Conservation (phyloP, 495 filamentous ascomycete genomes). For the Xylaria intraflava region DNA sequence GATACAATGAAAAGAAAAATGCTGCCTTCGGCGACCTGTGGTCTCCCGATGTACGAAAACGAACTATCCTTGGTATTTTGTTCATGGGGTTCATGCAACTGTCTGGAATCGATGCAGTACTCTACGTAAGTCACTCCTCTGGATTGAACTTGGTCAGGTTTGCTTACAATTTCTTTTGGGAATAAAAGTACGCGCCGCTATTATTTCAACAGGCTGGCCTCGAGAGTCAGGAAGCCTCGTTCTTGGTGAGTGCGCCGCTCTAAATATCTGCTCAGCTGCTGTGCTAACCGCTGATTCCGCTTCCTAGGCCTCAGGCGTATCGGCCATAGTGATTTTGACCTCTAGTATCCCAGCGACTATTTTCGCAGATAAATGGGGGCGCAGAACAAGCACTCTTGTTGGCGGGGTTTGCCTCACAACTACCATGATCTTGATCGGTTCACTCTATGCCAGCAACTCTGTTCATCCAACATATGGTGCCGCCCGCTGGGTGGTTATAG, state of each 20-base stretch:
- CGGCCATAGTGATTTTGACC: slow-evolving; percentile 43
- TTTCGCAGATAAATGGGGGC: slow-evolving; percentile 57
- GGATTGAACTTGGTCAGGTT: neutral
- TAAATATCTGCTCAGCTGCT: neutral
- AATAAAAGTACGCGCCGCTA: slow-evolving; percentile 43
- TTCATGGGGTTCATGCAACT: slow-evolving; percentile 45
- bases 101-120: slow-evolving; percentile 46
- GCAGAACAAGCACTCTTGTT: slow-evolving; percentile 48
- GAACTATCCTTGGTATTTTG: slow-evolving; percentile 26
- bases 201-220: slow-evolving; percentile 49
- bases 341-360: slow-evolving; percentile 46
- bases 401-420: slow-evolving; percentile 43
- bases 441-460: slow-evolving; percentile 42
- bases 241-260: slow-evolving; percentile 25
- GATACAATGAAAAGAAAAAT: slow-evolving; percentile 9
- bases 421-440: slow-evolving; percentile 32
- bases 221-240: slow-evolving; percentile 33
- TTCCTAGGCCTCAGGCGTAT: slow-evolving; percentile 41
- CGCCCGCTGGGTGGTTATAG: slow-evolving; percentile 51
- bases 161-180: neutral
- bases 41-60: slow-evolving; percentile 13
- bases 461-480: slow-evolving; percentile 41
- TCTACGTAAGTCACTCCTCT: slow-evolving; percentile 38
- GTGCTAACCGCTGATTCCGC: neutral
- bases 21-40: slow-evolving; percentile 19